Base-by-base conservation (phyloP, 1,284 basidiomycete species). In the Ustilago lituana region DNA sequence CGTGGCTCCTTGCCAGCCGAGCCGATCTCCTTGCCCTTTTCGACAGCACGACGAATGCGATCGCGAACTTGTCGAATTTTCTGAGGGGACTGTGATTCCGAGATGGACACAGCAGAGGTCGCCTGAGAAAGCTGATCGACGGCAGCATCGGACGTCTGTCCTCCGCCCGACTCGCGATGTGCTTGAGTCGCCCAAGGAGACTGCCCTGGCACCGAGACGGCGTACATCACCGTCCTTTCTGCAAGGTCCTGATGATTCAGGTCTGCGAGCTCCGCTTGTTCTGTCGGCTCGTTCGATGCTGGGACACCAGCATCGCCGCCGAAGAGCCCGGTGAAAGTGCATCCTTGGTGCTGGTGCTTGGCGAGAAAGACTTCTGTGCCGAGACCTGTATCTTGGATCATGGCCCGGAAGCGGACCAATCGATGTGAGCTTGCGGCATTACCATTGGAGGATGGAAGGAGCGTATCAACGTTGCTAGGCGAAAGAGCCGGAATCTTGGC, bases 361-460 rank as follows among this genome's bases (percentile, higher is more conserved):
- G 75, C 68, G 4, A 73, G 67, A 53, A 78, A 82, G 20, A 83
- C 74, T 44, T 82, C 82, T 9, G 67, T 77, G 4, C 80, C 80
- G 15, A 80, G 65, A 5, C 80, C 81, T 0, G 82, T 82, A 61
- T 83, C 82, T 54, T 83, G 82, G 7, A 83, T 73, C 82, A 83
- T 83, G 31, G 76, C 77, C 4, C 82, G 68, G 60, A 80, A 82
- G 15, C 75, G 59, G 5, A 82, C 82, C 22, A 83, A 60, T 5
- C 54, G 60, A 15, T 61, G 62, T 1, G 59, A 22, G 17, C 82
- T 83, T 9, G 52, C 15, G 1, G 46, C 35, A 29, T 29, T n/a
- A 5, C 14, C 15, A 40, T 46, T 40, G 1, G 43, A 24, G 3
- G 27, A 22, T 3, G 65, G 53, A 4, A 61, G 50, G 3, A 69